Conservation (phyloP, 208 protist species). For the Leishmania gerbilli region DNA sequence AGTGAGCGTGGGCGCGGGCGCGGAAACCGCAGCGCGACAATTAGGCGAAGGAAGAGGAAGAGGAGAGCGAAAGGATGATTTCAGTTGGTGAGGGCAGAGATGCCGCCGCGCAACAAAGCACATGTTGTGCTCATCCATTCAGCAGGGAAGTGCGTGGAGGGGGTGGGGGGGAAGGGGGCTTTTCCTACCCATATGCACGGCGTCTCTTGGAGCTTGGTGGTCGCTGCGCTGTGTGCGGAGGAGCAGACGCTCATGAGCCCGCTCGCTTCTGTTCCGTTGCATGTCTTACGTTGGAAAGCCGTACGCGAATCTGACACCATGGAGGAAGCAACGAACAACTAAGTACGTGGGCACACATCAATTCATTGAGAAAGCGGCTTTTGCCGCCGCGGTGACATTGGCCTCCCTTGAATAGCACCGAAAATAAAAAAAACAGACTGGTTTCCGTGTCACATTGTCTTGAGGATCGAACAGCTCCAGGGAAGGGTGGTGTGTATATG, state of each 20-base stretch:
- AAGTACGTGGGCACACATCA: not conserved
- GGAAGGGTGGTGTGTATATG: too few species aligned
- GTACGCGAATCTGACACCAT: not conserved
- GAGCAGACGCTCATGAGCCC: not conserved
- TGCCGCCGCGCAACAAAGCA: not conserved
- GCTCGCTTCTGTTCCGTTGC: not conserved
- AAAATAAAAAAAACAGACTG: not conserved
- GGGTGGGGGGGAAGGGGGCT: not conserved
- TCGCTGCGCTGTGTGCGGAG: not conserved
- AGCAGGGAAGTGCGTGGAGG: not conserved
- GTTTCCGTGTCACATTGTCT: not conserved
- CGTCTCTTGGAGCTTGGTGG: not conserved
- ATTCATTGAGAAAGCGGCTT: not conserved
- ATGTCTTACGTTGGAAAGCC: not conserved
- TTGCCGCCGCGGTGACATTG: not conserved
- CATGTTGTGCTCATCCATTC: too few species aligned
- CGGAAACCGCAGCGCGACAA: not conserved
- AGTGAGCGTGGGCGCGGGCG: not conserved
- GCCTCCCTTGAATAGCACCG: not conserved
- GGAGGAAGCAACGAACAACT: not conserved
- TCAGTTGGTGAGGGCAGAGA: not conserved
- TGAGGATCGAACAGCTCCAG: not conserved
- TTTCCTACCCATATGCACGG: not conserved
- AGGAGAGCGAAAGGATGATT: not conserved
- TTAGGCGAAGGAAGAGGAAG: not conserved